Evolutionary conservation across 192 early-diverging fungal species (phyloP).

Genomic region (Umbelopsis sp.): DNA sequence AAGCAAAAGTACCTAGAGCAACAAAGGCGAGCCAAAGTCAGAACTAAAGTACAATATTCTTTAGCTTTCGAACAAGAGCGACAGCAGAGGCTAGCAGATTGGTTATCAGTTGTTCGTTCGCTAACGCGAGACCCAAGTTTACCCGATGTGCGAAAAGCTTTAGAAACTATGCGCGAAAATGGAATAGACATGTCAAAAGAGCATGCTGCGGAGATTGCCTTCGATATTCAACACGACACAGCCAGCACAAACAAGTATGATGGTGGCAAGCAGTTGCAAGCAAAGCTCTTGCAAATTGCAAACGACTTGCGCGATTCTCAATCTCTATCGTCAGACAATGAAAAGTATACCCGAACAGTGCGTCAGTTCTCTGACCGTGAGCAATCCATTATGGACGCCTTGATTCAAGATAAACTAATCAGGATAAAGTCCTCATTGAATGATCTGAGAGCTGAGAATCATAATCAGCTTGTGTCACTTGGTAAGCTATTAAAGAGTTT

Average conservation of each 20-base stretch:
- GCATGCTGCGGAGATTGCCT: neutral
- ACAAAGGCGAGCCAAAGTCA: conserved; percentile 26
- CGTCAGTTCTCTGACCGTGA: conserved; percentile 24
- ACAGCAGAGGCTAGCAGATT: conserved; percentile 34
- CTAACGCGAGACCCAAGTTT: neutral
- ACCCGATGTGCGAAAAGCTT: neutral
- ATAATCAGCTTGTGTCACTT: conserved; percentile 13
- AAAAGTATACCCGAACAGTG: conserved; percentile 32
- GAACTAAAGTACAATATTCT: conserved; percentile 31
- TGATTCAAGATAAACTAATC: conserved; percentile 14
- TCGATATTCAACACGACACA: neutral
- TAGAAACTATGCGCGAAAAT: neutral
- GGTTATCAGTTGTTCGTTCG: neutral
- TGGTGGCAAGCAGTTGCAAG: neutral
- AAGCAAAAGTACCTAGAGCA: conserved; percentile 56
- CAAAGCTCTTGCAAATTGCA: conserved; percentile 3
- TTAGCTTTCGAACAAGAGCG: conserved; percentile 43
- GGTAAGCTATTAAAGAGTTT: neutral
- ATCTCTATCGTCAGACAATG: conserved; percentile 13
- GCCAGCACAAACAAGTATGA: neutral
- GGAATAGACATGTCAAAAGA: neutral
- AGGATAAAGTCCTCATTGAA: conserved; percentile 11
- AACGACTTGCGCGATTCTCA: conserved; percentile 8
- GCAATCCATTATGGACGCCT: conserved; percentile 12
- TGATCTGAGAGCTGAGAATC: conserved; percentile 19